A percentile compares a stretch with the other conserved stretches of the same genome.
Evolutionary conservation across 768 basidiomycete genomes (phyloP).

Genomic region (Cystofilobasidium ferigula): DNA sequence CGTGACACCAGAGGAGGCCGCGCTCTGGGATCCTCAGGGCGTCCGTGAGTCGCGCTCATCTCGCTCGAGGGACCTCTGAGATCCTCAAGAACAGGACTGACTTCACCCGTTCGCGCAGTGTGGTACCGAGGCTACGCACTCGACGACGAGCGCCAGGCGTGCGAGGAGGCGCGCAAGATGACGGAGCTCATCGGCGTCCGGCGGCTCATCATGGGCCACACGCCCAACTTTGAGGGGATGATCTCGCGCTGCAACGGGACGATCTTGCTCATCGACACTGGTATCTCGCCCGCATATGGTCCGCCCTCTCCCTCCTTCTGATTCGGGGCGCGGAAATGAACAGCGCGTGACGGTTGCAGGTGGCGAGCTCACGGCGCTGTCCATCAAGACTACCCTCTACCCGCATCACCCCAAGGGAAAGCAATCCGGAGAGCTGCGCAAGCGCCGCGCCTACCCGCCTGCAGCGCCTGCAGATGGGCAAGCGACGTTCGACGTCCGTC

Average conservation of each 20-base stretch:
- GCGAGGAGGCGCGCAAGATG: conserved; percentile 59
- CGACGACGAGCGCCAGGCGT: conserved; percentile 53
- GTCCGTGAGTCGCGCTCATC: background rate
- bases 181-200: conserved; percentile 61
- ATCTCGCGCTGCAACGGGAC: conserved; percentile 79
- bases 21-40: conserved; percentile 21
- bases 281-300: conserved; percentile 39
- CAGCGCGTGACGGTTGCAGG: background rate
- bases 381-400: conserved; percentile 10
- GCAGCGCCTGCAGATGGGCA: background rate
- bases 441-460: background rate
- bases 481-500: background rate
- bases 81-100: too few relatives aligned
- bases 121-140: conserved; percentile 95
- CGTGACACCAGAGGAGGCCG: conserved; percentile 1
- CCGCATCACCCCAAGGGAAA: background rate
- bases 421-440: background rate
- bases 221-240: conserved; percentile 75
- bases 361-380: conserved; percentile 5
- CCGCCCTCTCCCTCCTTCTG: background rate
- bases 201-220: conserved; percentile 56
- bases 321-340: background rate
- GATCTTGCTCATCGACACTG: conserved; percentile 91
- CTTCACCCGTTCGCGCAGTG: conserved; percentile 32
- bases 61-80: too few relatives aligned